Base-by-base conservation (phyloP, 2,329 filamentous ascomycete genomes). In the Colletotrichum aenigma region DNA sequence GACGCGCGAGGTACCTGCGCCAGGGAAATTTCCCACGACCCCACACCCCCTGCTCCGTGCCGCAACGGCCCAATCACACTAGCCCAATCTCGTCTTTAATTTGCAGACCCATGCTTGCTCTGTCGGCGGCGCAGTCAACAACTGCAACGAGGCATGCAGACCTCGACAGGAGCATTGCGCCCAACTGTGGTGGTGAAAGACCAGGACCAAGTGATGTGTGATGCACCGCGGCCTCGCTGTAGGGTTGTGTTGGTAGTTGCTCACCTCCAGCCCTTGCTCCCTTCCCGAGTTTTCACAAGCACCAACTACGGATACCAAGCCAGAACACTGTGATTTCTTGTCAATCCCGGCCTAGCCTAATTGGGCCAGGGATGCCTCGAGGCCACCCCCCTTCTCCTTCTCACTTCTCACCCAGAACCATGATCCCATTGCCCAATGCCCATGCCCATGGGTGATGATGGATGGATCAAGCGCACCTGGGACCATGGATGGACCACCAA, bases 81-180 rank as follows among this genome's bases (percentile, higher is more conserved):
- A 16, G 32, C 9, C 32, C 28, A 75, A 75, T 75, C 68, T 71
- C 67, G 61, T 75, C 68, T 66, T 69, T 75, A 73, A 76, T 73
- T 69, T 69, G 38, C 43, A 30, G 16, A 60, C 56, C 65, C 72
- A 71, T 75, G 72, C 62, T 66, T 71, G 61, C 72, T 66, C 38
- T 65, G 64, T 64, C 32, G 73, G 67, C 64, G 64, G 70, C 74
- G 74, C 70, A 75, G 74, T 75, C 28, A 64, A 68, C 73, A 75
- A 75, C 43, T 73, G 64, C 69, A n/a, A 68, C 70, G 64, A 75
- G 69, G 72, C 62, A 75, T 38, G 72, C 55, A 71, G 34, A 66
- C 55, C 68, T 62, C 38, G 68, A 68, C 64, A 43, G 56, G 30
- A 73, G 38, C 56, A 64, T 75, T 75, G 38, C 70, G 70, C 70